Conservation (phyloP, 306 rosid species). For the Arachis hypogaea region DNA sequence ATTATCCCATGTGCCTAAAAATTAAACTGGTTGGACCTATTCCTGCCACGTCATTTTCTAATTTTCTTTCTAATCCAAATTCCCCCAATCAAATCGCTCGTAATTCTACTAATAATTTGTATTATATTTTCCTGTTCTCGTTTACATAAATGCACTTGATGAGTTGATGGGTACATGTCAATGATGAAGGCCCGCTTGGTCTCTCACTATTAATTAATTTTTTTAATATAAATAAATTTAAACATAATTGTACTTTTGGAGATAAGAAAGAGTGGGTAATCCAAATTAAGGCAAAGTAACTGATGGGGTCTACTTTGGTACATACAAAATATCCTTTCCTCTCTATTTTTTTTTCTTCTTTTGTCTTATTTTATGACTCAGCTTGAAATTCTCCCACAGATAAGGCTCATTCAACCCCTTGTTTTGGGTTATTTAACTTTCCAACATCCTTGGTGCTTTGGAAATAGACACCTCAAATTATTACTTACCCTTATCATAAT, state of each 20-base stretch:
- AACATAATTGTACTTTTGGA: background rate
- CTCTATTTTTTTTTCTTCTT: conserved; percentile 26
- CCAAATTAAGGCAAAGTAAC: conserved; percentile 38
- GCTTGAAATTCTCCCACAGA: conserved; percentile 20
- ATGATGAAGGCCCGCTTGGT: conserved; percentile 29
- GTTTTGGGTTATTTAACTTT: conserved; percentile 46
- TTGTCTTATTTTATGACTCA: conserved; percentile 35
- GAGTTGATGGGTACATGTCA: conserved; percentile 34
- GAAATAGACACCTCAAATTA: conserved; percentile 37
- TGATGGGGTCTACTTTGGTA: conserved; percentile 22
- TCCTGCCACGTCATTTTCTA: background rate
- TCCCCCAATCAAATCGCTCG: conserved; percentile 27
- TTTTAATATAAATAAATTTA: too few species aligned
- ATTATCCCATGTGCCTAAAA: conserved; percentile 43
- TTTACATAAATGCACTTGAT: conserved; percentile 15
- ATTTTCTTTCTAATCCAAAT: conserved; percentile 36
- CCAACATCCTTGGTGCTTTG: conserved; percentile 40
- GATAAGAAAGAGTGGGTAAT: conserved; percentile 20
- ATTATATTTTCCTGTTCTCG: background rate
- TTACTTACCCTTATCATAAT: conserved; percentile 12
- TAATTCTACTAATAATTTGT: conserved; percentile 35
- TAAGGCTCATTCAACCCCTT: conserved; percentile 11
- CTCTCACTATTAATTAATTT: too few species aligned
- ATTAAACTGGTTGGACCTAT: conserved; percentile 19
- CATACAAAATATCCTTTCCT: conserved; percentile 22